A percentile compares a stretch with the other conserved stretches of the same genome.
Conservation (phyloP, 345 rosid species). For the Leavenworthia alabamica region DNA sequence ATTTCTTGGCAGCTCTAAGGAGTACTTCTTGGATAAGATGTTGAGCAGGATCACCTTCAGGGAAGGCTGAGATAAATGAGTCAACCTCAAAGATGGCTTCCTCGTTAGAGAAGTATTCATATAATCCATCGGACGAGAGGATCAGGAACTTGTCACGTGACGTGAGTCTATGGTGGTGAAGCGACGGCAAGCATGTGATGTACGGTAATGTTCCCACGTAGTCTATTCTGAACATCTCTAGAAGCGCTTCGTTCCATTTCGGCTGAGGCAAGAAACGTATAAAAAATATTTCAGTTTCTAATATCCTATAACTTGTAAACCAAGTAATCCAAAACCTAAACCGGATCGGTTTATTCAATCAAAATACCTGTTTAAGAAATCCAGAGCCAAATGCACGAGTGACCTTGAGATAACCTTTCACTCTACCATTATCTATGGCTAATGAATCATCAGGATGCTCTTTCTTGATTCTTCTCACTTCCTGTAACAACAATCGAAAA, state of each 20-base stretch:
- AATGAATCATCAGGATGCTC: constrained; percentile 72
- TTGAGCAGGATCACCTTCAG: constrained; percentile 96
- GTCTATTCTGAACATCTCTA: constrained; percentile 76
- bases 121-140: constrained; percentile 85
- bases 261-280: constrained; percentile 37
- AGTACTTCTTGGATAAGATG: constrained; percentile 80
- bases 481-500: constrained; percentile 31
- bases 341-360: no score
- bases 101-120: constrained; percentile 74
- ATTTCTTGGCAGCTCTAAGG: constrained; percentile 85
- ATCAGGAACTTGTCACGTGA: constrained; percentile 68
- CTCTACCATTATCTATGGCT: constrained; percentile 62
- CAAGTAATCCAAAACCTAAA: neutral
- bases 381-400: constrained; percentile 96
- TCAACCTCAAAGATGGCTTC: constrained; percentile 74
- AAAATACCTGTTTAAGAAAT: constrained; percentile 74
- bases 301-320: neutral
- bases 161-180: constrained; percentile 64
- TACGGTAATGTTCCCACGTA: constrained; percentile 75
- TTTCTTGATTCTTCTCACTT: constrained; percentile 63
- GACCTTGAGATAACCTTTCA: constrained; percentile 85
- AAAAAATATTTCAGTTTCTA: neutral
- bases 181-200: constrained; percentile 67
- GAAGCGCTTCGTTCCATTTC: constrained; percentile 77
- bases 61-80: constrained; percentile 62